Percentiles rank a stretch among this genome's conserved stretches.
Evolutionary conservation across 2,329 filamentous ascomycete species (phyloP).

Genomic region (Leptographium lundbergii): DNA sequence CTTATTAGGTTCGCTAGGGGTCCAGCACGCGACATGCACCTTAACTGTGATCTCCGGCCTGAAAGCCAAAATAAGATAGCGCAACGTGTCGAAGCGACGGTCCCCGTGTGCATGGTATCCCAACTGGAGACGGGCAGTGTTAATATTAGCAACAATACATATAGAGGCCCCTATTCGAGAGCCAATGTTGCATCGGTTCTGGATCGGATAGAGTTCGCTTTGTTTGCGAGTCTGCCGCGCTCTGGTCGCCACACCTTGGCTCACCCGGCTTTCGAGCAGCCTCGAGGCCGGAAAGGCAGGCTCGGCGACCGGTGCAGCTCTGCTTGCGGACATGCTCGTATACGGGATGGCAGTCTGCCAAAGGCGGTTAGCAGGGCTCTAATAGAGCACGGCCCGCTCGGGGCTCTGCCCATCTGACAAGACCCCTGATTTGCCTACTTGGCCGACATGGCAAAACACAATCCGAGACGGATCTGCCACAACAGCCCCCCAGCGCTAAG

Average conservation of each 20-base stretch:
- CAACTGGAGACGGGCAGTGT: neutral
- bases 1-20: neutral
- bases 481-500: conserved; percentile 10
- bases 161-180: neutral
- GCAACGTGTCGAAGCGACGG: neutral
- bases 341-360: neutral
- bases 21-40: neutral
- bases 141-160: neutral
- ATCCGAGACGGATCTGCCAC: conserved; percentile 39
- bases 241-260: neutral
- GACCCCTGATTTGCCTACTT: neutral
- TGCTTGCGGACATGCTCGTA: neutral
- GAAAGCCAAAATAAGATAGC: neutral
- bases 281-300: neutral
- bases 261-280: neutral
- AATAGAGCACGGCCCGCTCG: neutral
- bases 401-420: neutral
- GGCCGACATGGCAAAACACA: conserved; percentile 27
- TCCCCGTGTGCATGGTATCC: neutral
- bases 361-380: neutral
- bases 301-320: neutral
- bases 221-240: neutral
- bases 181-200: neutral
- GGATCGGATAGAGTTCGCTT: neutral
- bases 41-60: neutral